Evolutionary conservation across 2,329 filamentous ascomycete genomes (phyloP).

Genomic region (Paraphoma chrysanthemicola): DNA sequence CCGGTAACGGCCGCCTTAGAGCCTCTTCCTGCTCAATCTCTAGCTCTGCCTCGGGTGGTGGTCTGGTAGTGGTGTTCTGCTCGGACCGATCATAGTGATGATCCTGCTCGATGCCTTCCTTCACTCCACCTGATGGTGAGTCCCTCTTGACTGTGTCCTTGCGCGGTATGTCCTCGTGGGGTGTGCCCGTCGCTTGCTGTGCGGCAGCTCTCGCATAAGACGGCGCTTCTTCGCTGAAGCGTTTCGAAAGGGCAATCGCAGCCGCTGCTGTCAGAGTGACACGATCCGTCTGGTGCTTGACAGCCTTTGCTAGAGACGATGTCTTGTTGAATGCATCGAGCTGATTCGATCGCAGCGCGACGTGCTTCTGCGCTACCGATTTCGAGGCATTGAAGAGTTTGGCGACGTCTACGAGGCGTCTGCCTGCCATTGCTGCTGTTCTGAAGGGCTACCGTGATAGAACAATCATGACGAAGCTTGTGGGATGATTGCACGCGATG

Average conservation of each 20-base stretch:
- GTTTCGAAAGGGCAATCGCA: conserved; percentile 64
- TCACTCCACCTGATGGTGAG: conserved; percentile 20
- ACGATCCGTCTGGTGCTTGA: conserved; percentile 67
- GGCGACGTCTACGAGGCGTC: conserved; percentile 59
- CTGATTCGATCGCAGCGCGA: conserved; percentile 65
- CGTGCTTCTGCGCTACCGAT: conserved; percentile 60
- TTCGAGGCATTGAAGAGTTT: conserved; percentile 58
- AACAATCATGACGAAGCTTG: conserved; percentile 19
- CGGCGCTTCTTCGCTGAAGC: conserved; percentile 61
- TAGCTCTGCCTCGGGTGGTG: conserved; percentile 49
- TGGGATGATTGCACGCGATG: conserved; percentile 3
- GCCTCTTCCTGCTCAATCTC: conserved; percentile 57
- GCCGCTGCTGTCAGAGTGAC: conserved; percentile 68
- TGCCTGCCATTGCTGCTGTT: conserved; percentile 55
- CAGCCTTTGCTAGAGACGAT: conserved; percentile 68
- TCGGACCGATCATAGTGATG: conserved; percentile 57
- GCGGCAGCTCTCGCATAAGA: conserved; percentile 35
- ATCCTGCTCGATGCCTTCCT: conserved; percentile 57
- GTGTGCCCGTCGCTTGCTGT: conserved; percentile 20
- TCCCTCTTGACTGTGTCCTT: conserved; percentile 37
- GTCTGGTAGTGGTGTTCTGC: conserved; percentile 49
- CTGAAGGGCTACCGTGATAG: conserved; percentile 20
- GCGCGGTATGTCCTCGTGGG: conserved; percentile 35
- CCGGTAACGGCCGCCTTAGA: conserved; percentile 53
- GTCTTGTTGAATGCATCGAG: conserved; percentile 69